Conservation (phyloP, 2,329 filamentous ascomycete genomes). For the Aspergillus versicolor region DNA sequence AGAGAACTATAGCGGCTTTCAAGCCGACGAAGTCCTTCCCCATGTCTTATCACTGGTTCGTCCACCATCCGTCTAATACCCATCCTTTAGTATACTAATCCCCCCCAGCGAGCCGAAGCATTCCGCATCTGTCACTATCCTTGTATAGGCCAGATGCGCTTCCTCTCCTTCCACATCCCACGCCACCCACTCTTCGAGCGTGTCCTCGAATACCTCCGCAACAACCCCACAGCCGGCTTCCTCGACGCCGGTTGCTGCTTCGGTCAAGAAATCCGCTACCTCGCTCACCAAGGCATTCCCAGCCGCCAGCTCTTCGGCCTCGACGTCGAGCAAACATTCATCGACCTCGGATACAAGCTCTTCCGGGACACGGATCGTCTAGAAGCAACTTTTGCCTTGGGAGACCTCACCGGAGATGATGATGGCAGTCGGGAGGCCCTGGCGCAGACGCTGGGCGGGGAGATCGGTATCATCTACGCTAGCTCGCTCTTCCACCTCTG, state of each 20-base stretch:
- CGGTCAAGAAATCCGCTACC: slow-evolving; percentile 18
- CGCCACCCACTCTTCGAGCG: slow-evolving; percentile 13
- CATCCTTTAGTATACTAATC: not conserved
- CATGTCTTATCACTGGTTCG: slow-evolving; percentile 16
- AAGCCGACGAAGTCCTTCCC: slow-evolving; percentile 15
- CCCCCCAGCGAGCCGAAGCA: slow-evolving; percentile 16
- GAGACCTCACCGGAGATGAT: slow-evolving; percentile 42
- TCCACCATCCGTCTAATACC: not conserved
- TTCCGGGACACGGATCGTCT: slow-evolving; percentile 57
- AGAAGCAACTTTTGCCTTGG: slow-evolving; percentile 43
- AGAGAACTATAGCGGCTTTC: slow-evolving; percentile 17
- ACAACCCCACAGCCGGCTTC: slow-evolving; percentile 11
- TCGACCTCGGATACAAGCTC: slow-evolving; percentile 59
- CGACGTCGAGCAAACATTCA: slow-evolving; percentile 50
- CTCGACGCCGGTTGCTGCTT: slow-evolving; percentile 22
- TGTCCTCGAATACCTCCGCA: slow-evolving; percentile 11
- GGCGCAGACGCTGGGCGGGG: slow-evolving; percentile 4
- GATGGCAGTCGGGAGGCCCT: not conserved
- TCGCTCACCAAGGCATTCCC: slow-evolving; percentile 17
- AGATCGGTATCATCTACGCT: slow-evolving; percentile 16
- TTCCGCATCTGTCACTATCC: slow-evolving; percentile 16
- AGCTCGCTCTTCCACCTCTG: slow-evolving; percentile 21
- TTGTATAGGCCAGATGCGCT: slow-evolving; percentile 22
- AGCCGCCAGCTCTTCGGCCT: slow-evolving; percentile 38
- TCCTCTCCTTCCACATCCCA: slow-evolving; percentile 18